Conservation (phyloP, 1,284 basidiomycete species). For the Naganishia albida region DNA sequence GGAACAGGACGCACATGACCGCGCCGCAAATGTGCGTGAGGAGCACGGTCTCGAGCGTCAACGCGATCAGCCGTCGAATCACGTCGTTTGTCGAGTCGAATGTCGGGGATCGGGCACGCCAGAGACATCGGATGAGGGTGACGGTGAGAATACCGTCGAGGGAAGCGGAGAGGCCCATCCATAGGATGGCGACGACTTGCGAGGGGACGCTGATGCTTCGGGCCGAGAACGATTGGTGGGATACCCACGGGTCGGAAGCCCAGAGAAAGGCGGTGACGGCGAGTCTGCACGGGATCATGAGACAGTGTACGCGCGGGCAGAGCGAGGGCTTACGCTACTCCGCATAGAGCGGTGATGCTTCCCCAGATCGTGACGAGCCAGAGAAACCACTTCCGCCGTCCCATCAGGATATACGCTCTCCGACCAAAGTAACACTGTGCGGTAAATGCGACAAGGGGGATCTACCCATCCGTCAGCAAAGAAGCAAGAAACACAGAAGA, state of each 20-base stretch:
- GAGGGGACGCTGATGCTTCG: slow-evolving; percentile 41
- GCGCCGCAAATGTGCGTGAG: slow-evolving; percentile 44
- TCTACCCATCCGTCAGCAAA: slow-evolving; percentile 25
- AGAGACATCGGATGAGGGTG: slow-evolving; percentile 35
- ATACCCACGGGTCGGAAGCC: slow-evolving; percentile 41
- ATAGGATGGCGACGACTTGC: slow-evolving; percentile 45
- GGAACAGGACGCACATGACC: slow-evolving; percentile 44
- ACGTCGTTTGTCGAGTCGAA: slow-evolving; percentile 33
- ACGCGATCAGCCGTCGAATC: slow-evolving; percentile 37
- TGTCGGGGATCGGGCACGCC: slow-evolving; percentile 26
- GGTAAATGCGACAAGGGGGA: slow-evolving; percentile 43
- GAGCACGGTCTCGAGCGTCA: slow-evolving; percentile 46
- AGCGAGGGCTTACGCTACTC: slow-evolving; percentile 40
- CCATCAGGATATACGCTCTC: slow-evolving; percentile 40
- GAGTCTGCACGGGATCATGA: slow-evolving; percentile 34
- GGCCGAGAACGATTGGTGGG: slow-evolving; percentile 29
- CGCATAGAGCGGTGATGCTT: slow-evolving; percentile 38
- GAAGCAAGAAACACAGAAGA: background rate
- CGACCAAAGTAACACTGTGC: slow-evolving; percentile 44
- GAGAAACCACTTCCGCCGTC: slow-evolving; percentile 40
- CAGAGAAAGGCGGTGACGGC: slow-evolving; percentile 44
- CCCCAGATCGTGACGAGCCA: slow-evolving; percentile 34
- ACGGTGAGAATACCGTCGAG: slow-evolving; percentile 42
- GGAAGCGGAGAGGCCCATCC: slow-evolving; percentile 46
- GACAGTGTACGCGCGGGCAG: background rate